Percentiles rank a stretch among this genome's conserved stretches.
Evolutionary conservation across 164 flowering plant species (phyloP).

Genomic region (Macadamia tetraphylla): DNA sequence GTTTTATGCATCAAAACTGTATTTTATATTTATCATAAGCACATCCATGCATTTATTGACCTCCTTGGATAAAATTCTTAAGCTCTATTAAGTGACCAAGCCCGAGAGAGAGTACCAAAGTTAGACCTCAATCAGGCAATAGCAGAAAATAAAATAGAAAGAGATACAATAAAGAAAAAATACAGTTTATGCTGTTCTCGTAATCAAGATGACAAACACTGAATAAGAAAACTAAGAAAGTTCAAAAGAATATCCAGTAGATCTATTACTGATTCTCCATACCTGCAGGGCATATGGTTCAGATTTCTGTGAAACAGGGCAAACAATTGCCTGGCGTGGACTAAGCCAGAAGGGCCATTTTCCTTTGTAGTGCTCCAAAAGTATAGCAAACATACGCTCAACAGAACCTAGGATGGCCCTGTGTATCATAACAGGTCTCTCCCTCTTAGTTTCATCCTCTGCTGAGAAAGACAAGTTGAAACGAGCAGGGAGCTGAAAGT

Average conservation of each 20-base stretch:
- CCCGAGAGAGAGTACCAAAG: not conserved
- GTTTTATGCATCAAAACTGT: no score
- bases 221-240: not conserved
- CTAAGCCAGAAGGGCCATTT: conserved; percentile 99
- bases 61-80: no score
- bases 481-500: conserved; percentile 89
- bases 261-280: conserved; percentile 1
- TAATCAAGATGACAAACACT: not conserved
- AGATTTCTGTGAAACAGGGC: conserved; percentile 90
- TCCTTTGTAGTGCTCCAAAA: conserved; percentile 95
- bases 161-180: not conserved
- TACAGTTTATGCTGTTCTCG: not conserved
- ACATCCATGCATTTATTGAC: no score
- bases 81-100: no score
- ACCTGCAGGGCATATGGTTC: conserved; percentile 74
- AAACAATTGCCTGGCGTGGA: conserved; percentile 98
- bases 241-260: not conserved
- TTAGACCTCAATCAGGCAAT: not conserved
- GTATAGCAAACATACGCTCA: conserved; percentile 96
- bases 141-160: not conserved
- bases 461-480: conserved; percentile 88
- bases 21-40: no score
- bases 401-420: conserved; percentile 95
- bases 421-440: conserved; percentile 96
- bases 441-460: conserved; percentile 88